Conservation (phyloP, 148 eudicot genomes). For the Heliosperma pusillum region DNA sequence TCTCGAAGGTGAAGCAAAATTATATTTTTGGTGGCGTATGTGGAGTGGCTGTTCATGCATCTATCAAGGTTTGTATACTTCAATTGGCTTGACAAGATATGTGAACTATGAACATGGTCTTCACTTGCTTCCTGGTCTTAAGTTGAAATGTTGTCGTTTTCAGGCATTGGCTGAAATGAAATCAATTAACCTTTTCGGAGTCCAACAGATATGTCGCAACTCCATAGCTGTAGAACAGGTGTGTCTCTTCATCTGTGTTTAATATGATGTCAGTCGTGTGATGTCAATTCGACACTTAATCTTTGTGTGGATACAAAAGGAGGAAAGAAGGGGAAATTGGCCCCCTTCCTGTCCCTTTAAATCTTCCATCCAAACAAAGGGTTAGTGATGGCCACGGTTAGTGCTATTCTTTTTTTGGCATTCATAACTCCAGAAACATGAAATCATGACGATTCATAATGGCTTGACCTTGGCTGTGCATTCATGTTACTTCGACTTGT, state of each 20-base stretch:
- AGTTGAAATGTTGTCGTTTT: conserved; percentile 18
- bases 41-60: conserved; percentile 68
- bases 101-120: not conserved
- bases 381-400: not conserved
- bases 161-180: conserved; percentile 93
- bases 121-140: conserved; percentile 8
- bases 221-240: conserved; percentile 98
- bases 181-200: conserved; percentile 91
- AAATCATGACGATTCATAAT: not conserved
- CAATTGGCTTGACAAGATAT: not conserved
- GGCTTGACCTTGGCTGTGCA: not conserved
- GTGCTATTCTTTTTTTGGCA: not conserved
- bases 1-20: conserved; percentile 64
- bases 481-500: too few species aligned
- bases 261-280: too few species aligned
- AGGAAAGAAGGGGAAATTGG: too few species aligned
- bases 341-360: too few species aligned
- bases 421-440: not conserved
- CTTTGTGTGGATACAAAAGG: too few species aligned
- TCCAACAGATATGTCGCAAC: conserved; percentile 97
- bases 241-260: conserved; percentile 12
- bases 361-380: too few species aligned
- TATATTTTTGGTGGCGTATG: conserved; percentile 94
- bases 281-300: too few species aligned
- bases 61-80: conserved; percentile 58